Base-by-base conservation (phyloP, 2,329 filamentous ascomycete genomes). In the Fusarium mundagurra region DNA sequence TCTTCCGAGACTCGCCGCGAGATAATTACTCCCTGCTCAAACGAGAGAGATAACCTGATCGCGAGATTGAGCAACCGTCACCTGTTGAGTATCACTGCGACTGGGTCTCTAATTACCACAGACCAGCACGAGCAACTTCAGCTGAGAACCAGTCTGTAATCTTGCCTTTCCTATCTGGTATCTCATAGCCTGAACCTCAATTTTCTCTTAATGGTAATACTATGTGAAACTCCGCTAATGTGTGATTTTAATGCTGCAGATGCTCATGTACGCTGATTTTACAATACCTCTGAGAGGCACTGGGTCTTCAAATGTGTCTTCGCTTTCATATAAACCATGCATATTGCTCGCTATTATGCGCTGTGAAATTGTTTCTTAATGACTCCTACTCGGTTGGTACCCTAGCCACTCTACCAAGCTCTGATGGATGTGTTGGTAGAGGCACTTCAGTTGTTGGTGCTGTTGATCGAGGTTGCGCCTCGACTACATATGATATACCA, bases 401-500 rank as follows among this genome's bases (percentile, higher is more conserved):
- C 63, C 71, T 60, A n/a, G 71, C 51, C 33, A 74, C 68, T 47
- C 79, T 69, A 24, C 83, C 83, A 14, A 72, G 72, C 71, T 89
- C 88, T 5, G 87, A 85, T 6, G 88, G 86, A 72, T 90, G 88
- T 39, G 81, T 79, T 27, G 84, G 84, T 31, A 87, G 79, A 43
- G 84, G 82, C 14, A 85, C 83, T 33, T 86, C 83, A 5, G 81
- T 80, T n/a, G 82, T 80, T 10, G 88, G 86, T 6, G 84, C 88
- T 22, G 87, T 87, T 13, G 89, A 91, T 64, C 90, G 83, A 48
- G 90, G 90, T 64, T 87, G 87, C 1, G 91, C 91, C 74, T 94
- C 90, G 10, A 94, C 86, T 20, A 94, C 89, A 79, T 95, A 95
- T 34, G 88, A 87, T 10, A 94, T 88, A 0, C 93, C 93, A 76